These are phyloP conservation scores for Trichoderma breve DNA, from an alignment of 2,329 filamentous ascomycete genomes.

Conservation along the genomic window DNA sequence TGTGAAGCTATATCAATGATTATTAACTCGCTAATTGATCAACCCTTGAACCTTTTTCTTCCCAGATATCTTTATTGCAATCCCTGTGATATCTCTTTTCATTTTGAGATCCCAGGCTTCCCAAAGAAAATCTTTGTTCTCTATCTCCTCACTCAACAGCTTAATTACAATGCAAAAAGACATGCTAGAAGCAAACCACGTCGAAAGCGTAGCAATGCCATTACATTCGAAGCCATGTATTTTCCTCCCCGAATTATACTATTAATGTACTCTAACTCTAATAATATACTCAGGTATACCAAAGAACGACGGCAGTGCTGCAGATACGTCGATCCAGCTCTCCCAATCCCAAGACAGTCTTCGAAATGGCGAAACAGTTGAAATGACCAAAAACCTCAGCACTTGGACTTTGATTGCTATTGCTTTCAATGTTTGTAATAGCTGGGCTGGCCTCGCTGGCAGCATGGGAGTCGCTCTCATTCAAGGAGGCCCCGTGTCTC, in stretches of 20 bases:
- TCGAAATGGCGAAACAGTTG: neutral
- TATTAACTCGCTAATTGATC: neutral
- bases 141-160: neutral
- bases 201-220: neutral
- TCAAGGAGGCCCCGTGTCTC: neutral
- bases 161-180: neutral
- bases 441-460: slow-evolving; percentile 26
- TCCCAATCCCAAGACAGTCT: neutral
- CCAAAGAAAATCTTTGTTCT: neutral
- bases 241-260: neutral
- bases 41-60: neutral
- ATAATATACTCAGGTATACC: neutral
- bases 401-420: neutral
- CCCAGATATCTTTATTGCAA: neutral
- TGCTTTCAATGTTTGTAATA: slow-evolving; percentile 26
- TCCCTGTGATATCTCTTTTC: neutral
- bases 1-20: neutral
- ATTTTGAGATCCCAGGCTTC: neutral
- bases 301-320: neutral
- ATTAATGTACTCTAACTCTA: neutral
- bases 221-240: neutral
- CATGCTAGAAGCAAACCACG: neutral
- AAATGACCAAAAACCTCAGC: neutral
- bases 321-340: neutral
- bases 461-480: slow-evolving; percentile 25